These are phyloP conservation scores for Aspergillus sp. DNA, from an alignment of 2,329 filamentous ascomycete species.

Conservation along the genomic window DNA sequence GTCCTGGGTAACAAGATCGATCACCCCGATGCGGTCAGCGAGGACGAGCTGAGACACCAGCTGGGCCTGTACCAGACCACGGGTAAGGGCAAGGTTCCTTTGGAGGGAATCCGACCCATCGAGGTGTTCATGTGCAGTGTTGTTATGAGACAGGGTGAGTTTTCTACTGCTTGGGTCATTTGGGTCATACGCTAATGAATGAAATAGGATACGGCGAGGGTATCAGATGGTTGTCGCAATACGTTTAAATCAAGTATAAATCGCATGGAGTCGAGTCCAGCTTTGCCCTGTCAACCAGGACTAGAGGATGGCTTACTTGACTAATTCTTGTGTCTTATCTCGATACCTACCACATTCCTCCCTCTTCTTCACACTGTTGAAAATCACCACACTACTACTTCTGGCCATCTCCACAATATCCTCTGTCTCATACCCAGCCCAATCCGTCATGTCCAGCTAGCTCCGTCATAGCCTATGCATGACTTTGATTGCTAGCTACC, in stretches of 20 bases:
- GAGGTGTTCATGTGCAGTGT: constrained; percentile 99
- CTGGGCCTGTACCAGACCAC: constrained; percentile 95
- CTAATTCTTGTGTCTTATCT: neutral
- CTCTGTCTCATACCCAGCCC: neutral
- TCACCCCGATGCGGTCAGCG: constrained; percentile 89
- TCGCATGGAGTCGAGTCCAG: neutral
- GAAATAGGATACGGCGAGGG: constrained; percentile 75
- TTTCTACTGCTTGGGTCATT: neutral
- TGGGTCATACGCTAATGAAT: neutral
- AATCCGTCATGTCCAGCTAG: neutral
- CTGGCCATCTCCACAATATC: neutral
- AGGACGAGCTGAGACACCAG: constrained; percentile 91
- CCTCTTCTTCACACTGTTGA: neutral
- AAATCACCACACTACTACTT: neutral
- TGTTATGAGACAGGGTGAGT: constrained; percentile 88
- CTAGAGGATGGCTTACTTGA: too few relatives aligned
- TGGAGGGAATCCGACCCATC: constrained; percentile 90
- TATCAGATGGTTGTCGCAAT: constrained; percentile 90
- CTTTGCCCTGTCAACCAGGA: neutral
- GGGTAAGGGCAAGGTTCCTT: constrained; percentile 89
- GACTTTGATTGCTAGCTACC: neutral
- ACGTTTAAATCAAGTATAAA: constrained; percentile 62
- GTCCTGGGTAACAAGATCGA: constrained; percentile 99
- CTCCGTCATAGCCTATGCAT: neutral
- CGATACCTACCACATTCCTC: neutral